Evolutionary conservation across 1,139 yeast species (phyloP), one percentile per base, ranked within the genome.

Genomic region (Lodderomyces pseudojiufengensis): DNA sequence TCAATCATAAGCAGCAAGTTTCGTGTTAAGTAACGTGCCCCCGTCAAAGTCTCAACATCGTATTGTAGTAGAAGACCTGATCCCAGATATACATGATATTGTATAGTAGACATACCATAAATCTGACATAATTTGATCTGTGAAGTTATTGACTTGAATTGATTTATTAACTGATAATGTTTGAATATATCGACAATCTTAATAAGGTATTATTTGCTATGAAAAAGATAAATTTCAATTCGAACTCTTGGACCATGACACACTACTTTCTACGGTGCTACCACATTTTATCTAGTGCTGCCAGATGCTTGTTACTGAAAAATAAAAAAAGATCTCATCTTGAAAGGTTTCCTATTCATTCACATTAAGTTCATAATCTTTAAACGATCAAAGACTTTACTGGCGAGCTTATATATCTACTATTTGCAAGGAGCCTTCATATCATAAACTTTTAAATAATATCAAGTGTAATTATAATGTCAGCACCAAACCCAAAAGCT

Each of bases 401-500:
- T 61, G 74, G 76, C 63, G 76, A 70, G 76, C 76, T 46, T 39
- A 38, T 63, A 31, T 22, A 5, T 27, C 26, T n/a, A n/a, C n/a
- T 29, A 36, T 52, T 51, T 57, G 75, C 75, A 68, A 83, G 92
- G 92, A 83, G 78, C 92, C 84, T 64, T 31, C 21, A 20, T 16
- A 12, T 11, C 24, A 29, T 23, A 10, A 20, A 14, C 14, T 5
- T 10, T 18, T 15, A 16, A 11, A 5, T 4, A 29, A 20, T 46
- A 29, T 18, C 20, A 7, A 18, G 20, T 18, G n/a, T n/a, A n/a
- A 18, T 7, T 18, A 18, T 7, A 32, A 77, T 75, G 83, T 76
- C 85, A 59, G 78, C 87, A 52, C 87, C 88, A 70, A 84, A 84
- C 76, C 94, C 95, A 65, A 84, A 84, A 68, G 99, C 99, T 49